phyloP scores from a whole-genome alignment of 192 early-diverging fungal species.

The Rhizophagus sp. region DNA sequence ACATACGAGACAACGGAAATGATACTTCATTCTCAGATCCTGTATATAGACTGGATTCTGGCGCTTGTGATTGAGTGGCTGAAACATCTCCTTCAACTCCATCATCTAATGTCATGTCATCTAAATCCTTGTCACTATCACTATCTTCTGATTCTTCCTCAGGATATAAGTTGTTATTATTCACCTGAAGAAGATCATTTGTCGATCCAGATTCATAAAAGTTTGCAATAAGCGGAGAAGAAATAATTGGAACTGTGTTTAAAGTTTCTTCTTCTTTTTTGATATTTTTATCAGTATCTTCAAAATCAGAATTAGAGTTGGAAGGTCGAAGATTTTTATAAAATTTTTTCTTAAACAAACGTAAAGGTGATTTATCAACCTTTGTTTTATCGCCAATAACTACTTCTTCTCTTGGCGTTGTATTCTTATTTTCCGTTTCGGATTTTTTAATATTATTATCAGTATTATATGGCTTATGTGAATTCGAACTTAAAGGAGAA shows the following conservation, averaged over 20 bases:
- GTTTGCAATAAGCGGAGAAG: background rate
- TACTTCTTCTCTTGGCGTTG: background rate
- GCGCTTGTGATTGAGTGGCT: conserved; percentile 12
- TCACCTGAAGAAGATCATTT: background rate
- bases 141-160: background rate
- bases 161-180: background rate
- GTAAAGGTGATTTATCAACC: conserved; percentile 18
- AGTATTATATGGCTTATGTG: background rate
- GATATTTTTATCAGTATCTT: background rate
- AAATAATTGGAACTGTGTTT: background rate
- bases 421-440: background rate
- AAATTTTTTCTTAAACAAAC: conserved; percentile 16
- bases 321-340: conserved; percentile 11
- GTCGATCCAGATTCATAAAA: background rate
- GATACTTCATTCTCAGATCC: background rate
- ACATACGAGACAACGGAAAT: conserved; percentile 7
- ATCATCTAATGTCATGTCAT: conserved; percentile 15
- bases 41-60: conserved; percentile 5
- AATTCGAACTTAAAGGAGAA: background rate
- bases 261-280: background rate
- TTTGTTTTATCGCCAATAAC: background rate
- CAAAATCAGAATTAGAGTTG: background rate
- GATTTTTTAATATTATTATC: background rate
- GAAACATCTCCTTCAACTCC: conserved; percentile 16
- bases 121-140: background rate